A percentile compares a stretch with the other conserved stretches of the same genome.
Evolutionary conservation across 768 basidiomycete genomes (phyloP).

Genomic region (Dentipellis fragilis): DNA sequence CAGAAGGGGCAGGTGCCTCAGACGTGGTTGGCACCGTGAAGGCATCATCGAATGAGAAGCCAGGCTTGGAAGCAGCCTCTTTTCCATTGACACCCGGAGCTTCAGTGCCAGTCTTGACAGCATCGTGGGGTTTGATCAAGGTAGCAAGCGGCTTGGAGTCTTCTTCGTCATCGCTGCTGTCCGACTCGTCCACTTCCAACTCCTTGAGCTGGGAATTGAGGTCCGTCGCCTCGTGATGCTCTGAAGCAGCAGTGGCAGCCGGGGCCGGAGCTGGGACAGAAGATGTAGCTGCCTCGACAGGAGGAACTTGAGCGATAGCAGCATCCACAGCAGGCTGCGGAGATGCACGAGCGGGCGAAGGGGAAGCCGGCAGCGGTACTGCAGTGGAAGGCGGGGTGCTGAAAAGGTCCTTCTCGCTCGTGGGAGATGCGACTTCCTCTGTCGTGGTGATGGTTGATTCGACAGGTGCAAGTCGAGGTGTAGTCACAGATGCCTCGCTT

Average conservation of each 20-base stretch:
- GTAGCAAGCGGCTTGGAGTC: constrained; percentile 2
- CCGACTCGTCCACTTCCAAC: constrained; percentile 45
- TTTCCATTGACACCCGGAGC: background rate
- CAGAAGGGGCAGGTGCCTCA: background rate
- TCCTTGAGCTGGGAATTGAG: constrained; percentile 45
- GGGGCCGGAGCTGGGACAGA: background rate
- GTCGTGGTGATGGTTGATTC: background rate
- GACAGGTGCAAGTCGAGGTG: background rate
- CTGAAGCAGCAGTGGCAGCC: constrained; percentile 2
- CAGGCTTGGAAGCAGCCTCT: background rate
- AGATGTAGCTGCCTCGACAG: background rate
- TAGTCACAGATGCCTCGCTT: background rate
- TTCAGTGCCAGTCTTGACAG: too few relatives aligned
- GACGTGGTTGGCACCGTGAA: background rate
- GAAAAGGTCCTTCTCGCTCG: constrained; percentile 45
- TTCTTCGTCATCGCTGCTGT: constrained; percentile 37
- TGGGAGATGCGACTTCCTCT: constrained; percentile 20
- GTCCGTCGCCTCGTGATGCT: constrained; percentile 29
- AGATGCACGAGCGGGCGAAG: too few relatives aligned
- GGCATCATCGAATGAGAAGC: background rate
- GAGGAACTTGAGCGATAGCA: constrained; percentile 2
- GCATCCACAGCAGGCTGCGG: constrained; percentile 4
- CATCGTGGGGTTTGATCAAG: background rate
- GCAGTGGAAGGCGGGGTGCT: constrained; percentile 47
- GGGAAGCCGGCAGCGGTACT: too few relatives aligned